Conservation (phyloP, 805 yeast genomes). For the Groenewaldozyma salmanticensis region DNA sequence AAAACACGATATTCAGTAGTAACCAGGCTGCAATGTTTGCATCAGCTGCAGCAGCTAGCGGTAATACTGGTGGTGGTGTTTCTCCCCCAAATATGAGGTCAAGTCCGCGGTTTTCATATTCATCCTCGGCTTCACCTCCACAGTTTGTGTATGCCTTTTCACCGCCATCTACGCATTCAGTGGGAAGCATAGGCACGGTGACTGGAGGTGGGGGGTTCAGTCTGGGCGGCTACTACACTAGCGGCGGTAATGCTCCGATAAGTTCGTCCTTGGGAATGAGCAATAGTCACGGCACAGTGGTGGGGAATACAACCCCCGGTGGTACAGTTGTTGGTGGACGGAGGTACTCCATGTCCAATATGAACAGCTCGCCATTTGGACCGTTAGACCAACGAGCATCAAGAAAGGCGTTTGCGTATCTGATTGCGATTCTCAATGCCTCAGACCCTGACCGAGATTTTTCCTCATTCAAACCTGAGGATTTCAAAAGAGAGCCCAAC, state of each 20-base stretch:
- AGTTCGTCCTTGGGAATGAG: no score
- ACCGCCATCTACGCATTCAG: slow-evolving; percentile 20
- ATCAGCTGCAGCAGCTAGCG: slow-evolving; percentile 7
- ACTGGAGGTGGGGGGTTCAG: no score
- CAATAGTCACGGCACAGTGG: no score
- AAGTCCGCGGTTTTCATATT: slow-evolving; percentile 1
- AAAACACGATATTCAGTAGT: no score
- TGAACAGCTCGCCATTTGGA: slow-evolving; percentile 85
- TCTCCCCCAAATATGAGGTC: no score
- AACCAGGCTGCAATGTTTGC: slow-evolving; percentile 18
- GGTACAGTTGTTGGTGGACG: background rate
- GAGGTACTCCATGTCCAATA: no score
- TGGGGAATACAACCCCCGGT: background rate
- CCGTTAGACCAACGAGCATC: slow-evolving; percentile 80
- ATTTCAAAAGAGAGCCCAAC: slow-evolving; percentile 44
- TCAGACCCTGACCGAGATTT: slow-evolving; percentile 96
- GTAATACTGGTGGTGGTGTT: background rate
- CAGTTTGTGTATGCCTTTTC: slow-evolving; percentile 19
- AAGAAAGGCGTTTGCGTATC: slow-evolving; percentile 79
- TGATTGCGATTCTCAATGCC: slow-evolving; percentile 82
- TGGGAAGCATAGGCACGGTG: no score
- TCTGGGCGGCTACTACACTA: no score
- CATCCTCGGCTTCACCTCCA: slow-evolving; percentile 18
- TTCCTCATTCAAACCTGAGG: slow-evolving; percentile 70
- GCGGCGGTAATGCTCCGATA: no score